Base-by-base conservation (phyloP, 2,329 filamentous ascomycete genomes). In the Didymella sp. region DNA sequence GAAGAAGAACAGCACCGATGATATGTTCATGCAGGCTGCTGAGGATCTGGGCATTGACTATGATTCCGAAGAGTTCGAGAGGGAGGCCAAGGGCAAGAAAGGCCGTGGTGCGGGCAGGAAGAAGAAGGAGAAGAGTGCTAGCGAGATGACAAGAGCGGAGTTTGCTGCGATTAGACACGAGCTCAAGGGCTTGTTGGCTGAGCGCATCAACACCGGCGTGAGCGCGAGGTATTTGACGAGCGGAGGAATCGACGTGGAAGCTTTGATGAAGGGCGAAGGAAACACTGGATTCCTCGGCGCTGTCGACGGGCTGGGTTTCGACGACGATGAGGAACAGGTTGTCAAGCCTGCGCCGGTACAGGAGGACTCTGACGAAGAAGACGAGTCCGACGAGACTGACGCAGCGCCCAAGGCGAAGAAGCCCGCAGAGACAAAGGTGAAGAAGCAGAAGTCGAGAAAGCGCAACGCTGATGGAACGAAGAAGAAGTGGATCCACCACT, bases 1-100 rank as follows among this genome's bases (percentile, higher is more conserved):
- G 72, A 96, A 94, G 77, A 87, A 89, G 9, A 86, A 86, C 52
- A 89, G 89, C 68, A 91, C 96, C 66, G 91, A 96, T 64, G 87
- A 91, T 53, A 95, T 93, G 87, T 81, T 98, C 67, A 86, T 87
- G 40, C 86, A 85, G 44, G 93, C 92, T 0, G 95, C 95, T 0
- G 92, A 97, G 56, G 94, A 98, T 62, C 82, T 99, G 0, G 95
- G 95, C 0, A 91, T 98, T 0, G 94, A 97, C 49, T 96, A 96
- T 72, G 92, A 98, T 72, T 90, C 87, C 58, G 92, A 96, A 31
- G 92, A 96, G 42, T 89, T 96, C 60, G 90, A 84, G 40, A 66
- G 66, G 12, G 80, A 89, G 63, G 82, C 81, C 1, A 79, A 78
- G 7, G 85, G 87, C 6, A 82, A 90, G 0, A 66, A 73, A 19